Conservation (phyloP, 2,329 filamentous ascomycete species). For the Ophiostoma pallidulum region DNA sequence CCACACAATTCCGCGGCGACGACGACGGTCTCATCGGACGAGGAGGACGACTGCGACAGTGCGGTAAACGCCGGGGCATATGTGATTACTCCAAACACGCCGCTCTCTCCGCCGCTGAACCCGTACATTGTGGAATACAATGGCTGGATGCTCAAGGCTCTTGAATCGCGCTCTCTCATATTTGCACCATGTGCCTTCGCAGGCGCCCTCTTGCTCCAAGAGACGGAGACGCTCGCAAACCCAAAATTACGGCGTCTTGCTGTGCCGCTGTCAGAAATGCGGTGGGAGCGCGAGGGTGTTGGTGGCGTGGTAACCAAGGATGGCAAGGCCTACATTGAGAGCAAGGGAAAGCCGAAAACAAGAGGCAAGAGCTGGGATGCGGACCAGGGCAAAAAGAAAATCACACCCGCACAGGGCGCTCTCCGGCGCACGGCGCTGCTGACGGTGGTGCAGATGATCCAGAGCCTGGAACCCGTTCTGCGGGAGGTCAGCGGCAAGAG, state of each 20-base stretch:
- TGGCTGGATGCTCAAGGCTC: constrained; percentile 64
- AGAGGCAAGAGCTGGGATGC: not conserved
- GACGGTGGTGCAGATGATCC: constrained; percentile 73
- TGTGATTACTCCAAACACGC: constrained; percentile 71
- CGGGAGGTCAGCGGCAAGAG: constrained; percentile 77
- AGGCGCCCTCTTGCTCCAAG: constrained; percentile 68
- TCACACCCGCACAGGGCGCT: constrained; percentile 61
- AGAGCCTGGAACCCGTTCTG: constrained; percentile 73
- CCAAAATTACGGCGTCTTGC: constrained; percentile 68
- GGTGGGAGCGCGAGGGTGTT: constrained; percentile 75
- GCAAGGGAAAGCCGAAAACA: constrained; percentile 21
- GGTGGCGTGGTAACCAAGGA: constrained; percentile 53
- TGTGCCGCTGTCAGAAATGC: constrained; percentile 74
- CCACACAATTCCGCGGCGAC: constrained; percentile 53
- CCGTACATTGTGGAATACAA: constrained; percentile 77
- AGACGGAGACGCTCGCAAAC: constrained; percentile 60
- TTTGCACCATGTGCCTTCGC: constrained; percentile 71
- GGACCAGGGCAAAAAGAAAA: constrained; percentile 33
- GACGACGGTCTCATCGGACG: constrained; percentile 21
- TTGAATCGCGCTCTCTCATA: constrained; percentile 61
- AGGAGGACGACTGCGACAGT: constrained; percentile 51
- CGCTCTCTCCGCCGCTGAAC: constrained; percentile 72
- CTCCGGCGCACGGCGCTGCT: constrained; percentile 71
- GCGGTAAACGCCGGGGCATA: constrained; percentile 70
- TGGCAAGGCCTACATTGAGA: constrained; percentile 50